Percentiles rank a stretch among this genome's conserved stretches.
phyloP scores from a whole-genome alignment of 805 yeast genomes.

The Candida alai region DNA sequence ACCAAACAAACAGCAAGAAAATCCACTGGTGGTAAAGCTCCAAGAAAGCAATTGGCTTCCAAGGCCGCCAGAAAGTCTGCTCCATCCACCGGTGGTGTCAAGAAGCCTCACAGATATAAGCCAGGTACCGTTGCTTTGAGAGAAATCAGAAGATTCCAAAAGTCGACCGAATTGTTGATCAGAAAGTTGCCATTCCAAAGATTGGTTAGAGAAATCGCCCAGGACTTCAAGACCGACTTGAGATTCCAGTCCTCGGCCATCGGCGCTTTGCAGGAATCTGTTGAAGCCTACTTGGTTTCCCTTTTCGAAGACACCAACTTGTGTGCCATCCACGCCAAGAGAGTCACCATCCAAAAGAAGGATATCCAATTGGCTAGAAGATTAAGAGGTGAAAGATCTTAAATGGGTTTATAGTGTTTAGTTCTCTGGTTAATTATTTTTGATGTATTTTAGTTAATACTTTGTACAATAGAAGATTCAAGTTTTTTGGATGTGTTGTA shows the following conservation, averaged over 20 bases:
- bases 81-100: constrained; percentile 48
- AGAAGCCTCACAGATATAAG: constrained; percentile 51
- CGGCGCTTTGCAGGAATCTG: constrained; percentile 49
- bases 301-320: constrained; percentile 48
- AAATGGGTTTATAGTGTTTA: constrained; percentile 9
- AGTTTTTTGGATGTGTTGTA: no score
- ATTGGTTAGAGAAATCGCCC: constrained; percentile 49
- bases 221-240: constrained; percentile 47
- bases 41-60: constrained; percentile 49
- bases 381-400: constrained; percentile 50
- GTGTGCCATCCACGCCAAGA: constrained; percentile 50
- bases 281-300: constrained; percentile 47
- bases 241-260: constrained; percentile 49
- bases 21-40: constrained; percentile 51
- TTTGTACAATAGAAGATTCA: not conserved
- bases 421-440: not conserved
- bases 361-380: constrained; percentile 50
- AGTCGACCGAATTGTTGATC: constrained; percentile 45
- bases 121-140: constrained; percentile 52
- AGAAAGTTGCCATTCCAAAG: constrained; percentile 50
- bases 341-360: constrained; percentile 49
- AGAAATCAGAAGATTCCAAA: constrained; percentile 50
- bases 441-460: not conserved
- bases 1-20: constrained; percentile 50
- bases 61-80: constrained; percentile 51